Percentiles rank a stretch among this genome's conserved stretches.
phyloP scores from a whole-genome alignment of 2,329 filamentous ascomycete genomes.

The Hypoxylon sp. region DNA sequence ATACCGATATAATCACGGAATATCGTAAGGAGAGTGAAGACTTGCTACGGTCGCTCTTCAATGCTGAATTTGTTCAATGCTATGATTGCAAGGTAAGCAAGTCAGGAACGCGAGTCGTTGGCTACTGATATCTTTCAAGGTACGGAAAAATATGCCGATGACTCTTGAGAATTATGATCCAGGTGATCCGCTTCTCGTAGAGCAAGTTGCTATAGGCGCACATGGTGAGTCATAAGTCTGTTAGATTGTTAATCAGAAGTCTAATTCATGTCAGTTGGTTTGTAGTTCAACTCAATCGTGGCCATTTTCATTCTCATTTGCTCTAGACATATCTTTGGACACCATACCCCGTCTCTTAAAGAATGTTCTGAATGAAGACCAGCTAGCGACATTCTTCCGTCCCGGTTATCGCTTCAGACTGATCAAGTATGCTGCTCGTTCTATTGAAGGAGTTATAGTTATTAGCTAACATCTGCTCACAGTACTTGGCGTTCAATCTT shows the following conservation, averaged over 20 bases:
- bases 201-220: constrained; percentile 23
- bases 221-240: constrained; percentile 10
- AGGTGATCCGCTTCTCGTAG: constrained; percentile 23
- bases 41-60: constrained; percentile 15
- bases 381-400: constrained; percentile 14
- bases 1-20: neutral
- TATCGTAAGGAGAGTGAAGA: constrained; percentile 21
- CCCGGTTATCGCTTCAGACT: constrained; percentile 27
- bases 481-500: constrained; percentile 28
- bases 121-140: constrained; percentile 1
- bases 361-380: constrained; percentile 23
- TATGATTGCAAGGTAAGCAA: constrained; percentile 24
- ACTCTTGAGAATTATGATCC: constrained; percentile 23
- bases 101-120: no score
- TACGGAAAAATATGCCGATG: constrained; percentile 28
- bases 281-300: neutral
- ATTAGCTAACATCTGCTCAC: neutral
- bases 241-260: neutral
- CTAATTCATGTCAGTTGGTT: constrained; percentile 18
- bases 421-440: constrained; percentile 9
- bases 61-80: constrained; percentile 24
- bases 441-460: neutral
- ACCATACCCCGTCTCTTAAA: constrained; percentile 26
- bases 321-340: constrained; percentile 26
- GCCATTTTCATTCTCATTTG: neutral